Percentiles rank a stretch among this genome's conserved stretches.
Conservation (phyloP, 345 rosid genomes). For the Moricandia moricandioides region DNA sequence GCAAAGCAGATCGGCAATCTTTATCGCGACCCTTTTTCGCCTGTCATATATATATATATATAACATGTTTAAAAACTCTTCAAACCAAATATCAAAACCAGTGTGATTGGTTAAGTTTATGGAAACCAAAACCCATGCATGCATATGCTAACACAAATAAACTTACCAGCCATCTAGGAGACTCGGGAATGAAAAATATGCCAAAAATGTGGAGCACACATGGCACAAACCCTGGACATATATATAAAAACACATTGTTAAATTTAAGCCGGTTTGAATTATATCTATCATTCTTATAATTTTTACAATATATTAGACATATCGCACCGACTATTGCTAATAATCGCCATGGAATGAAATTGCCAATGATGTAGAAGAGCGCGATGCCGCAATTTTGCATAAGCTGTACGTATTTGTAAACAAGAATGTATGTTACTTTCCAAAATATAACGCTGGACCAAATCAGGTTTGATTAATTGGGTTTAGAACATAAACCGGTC, state of each 20-base stretch:
- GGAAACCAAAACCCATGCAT: not conserved
- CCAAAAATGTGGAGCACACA: conserved; percentile 28
- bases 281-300: not conserved
- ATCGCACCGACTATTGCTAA: too few relatives aligned
- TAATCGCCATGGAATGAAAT: too few relatives aligned
- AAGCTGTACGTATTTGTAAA: conserved; percentile 24
- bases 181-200: conserved; percentile 39
- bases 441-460: not conserved
- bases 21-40: conserved; percentile 36
- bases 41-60: conserved; percentile 8
- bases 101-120: not conserved
- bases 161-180: conserved; percentile 45
- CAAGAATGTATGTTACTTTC: not conserved
- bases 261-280: not conserved
- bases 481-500: not conserved
- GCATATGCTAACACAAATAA: not conserved
- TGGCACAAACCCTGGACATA: conserved; percentile 28
- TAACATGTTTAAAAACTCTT: not conserved
- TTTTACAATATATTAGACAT: too few relatives aligned
- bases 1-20: conserved; percentile 35
- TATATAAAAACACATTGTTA: conserved; percentile 7
- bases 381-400: too few relatives aligned
- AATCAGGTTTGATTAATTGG: not conserved
- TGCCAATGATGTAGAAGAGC: too few relatives aligned
- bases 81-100: not conserved